A percentile compares a stretch with the other conserved stretches of the same genome.
Evolutionary conservation across 441 rosid genomes (phyloP).

Genomic region (Pelargonium cotyledonis): DNA sequence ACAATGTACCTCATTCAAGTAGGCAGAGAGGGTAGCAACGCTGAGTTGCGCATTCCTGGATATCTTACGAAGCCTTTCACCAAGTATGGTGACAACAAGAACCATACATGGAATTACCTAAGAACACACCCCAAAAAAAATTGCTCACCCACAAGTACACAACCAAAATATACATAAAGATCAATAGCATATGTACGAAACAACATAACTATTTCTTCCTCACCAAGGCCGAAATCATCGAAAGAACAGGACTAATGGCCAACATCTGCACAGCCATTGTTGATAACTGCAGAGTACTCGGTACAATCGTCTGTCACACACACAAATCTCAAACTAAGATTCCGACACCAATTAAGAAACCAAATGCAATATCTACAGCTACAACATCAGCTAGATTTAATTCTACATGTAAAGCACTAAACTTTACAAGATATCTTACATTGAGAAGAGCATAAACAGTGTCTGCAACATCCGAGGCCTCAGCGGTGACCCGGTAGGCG

Average conservation of each 20-base stretch:
- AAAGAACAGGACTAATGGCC: constrained; percentile 66
- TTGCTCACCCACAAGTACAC: constrained; percentile 7
- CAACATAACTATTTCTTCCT: constrained; percentile 11
- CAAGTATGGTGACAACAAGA: constrained; percentile 58
- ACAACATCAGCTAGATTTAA: too few species aligned
- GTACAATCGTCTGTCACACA: constrained; percentile 60
- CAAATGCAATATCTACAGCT: too few species aligned
- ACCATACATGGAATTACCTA: constrained; percentile 74
- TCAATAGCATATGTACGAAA: neutral
- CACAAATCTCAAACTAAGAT: constrained; percentile 7
- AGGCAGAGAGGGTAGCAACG: constrained; percentile 61
- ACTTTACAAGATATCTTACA: constrained; percentile 33
- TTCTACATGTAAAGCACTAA: neutral
- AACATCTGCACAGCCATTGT: constrained; percentile 81
- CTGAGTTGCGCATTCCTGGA: constrained; percentile 65
- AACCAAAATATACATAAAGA: neutral
- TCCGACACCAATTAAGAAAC: too few species aligned
- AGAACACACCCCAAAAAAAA: constrained; percentile 7
- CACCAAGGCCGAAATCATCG: constrained; percentile 70
- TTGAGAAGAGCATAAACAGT: constrained; percentile 72
- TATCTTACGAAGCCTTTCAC: constrained; percentile 63
- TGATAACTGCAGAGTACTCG: constrained; percentile 62
- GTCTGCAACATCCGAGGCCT: constrained; percentile 73
- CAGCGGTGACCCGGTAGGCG: constrained; percentile 71
- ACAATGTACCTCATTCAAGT: constrained; percentile 66